Percentiles rank a stretch among this genome's conserved stretches.
Evolutionary conservation across 2,329 filamentous ascomycete genomes (phyloP).

Genomic region (Alternaria sp.): DNA sequence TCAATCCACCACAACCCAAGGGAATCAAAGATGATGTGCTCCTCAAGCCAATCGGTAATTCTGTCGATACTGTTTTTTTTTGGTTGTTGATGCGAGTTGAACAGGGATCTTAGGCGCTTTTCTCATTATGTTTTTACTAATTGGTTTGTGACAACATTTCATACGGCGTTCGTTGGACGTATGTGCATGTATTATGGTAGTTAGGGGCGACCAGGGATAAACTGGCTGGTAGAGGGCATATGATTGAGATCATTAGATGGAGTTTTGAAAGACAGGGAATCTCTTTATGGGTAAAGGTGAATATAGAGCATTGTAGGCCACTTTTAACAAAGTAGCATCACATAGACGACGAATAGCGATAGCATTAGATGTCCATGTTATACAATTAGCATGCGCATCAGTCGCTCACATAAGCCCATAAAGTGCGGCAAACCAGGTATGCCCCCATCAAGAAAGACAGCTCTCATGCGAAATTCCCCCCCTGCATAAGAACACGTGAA

Average conservation of each 20-base stretch:
- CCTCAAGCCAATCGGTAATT: background rate
- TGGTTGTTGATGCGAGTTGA: background rate
- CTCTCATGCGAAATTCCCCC: background rate
- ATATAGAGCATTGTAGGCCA: background rate
- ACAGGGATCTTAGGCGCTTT: background rate
- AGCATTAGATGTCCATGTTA: constrained; percentile 9
- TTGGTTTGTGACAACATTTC: background rate
- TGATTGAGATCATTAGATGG: background rate
- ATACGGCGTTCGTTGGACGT: background rate
- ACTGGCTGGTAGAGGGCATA: background rate
- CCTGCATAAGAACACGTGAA: background rate
- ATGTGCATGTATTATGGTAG: background rate
- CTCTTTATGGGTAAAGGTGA: too few species aligned
- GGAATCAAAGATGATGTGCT: background rate
- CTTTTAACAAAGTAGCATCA: background rate
- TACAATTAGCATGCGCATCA: constrained; percentile 11
- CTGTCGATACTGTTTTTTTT: background rate
- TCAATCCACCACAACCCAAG: background rate
- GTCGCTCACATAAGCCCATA: background rate
- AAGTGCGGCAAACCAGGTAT: background rate
- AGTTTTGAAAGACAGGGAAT: background rate
- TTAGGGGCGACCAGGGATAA: background rate
- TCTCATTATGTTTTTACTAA: background rate
- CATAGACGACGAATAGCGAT: background rate
- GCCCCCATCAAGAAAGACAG: background rate